phyloP scores from a whole-genome alignment of 805 yeast species.

The Grigorovia humatica region DNA sequence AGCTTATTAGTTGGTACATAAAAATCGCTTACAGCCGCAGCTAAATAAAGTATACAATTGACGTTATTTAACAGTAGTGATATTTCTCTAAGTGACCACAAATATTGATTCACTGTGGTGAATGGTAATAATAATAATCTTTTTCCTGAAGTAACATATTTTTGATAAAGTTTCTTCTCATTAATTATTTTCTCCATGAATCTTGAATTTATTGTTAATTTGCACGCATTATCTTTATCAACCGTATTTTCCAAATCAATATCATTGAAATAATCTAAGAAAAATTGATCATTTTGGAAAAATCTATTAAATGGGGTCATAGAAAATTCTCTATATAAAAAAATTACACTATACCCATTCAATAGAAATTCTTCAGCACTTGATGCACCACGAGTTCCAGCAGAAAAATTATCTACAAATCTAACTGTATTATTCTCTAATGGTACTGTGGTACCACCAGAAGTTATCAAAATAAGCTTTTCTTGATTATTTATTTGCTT shows the following conservation, averaged over 20 bases:
- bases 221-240: background rate
- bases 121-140: slow-evolving; percentile 58
- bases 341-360: slow-evolving; percentile 81
- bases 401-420: slow-evolving; percentile 90
- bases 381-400: slow-evolving; percentile 95
- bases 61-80: slow-evolving; percentile 47
- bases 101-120: slow-evolving; percentile 88
- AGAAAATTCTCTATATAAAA: slow-evolving; percentile 84
- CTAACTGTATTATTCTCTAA: slow-evolving; percentile 91
- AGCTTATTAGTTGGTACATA: slow-evolving; percentile 75
- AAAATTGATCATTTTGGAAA: slow-evolving; percentile 67
- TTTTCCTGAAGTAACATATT: slow-evolving; percentile 18
- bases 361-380: slow-evolving; percentile 85
- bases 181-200: slow-evolving; percentile 49
- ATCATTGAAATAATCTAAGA: slow-evolving; percentile 68
- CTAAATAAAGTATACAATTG: slow-evolving; percentile 72
- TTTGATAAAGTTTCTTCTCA: slow-evolving; percentile 38
- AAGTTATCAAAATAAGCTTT: slow-evolving; percentile 71
- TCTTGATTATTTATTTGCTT: slow-evolving; percentile 27
- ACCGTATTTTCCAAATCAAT: slow-evolving; percentile 27
- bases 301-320: slow-evolving; percentile 83
- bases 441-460: slow-evolving; percentile 97
- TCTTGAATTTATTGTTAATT: slow-evolving; percentile 40
- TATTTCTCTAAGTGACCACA: slow-evolving; percentile 66
- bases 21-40: slow-evolving; percentile 96